A percentile compares a stretch with the other conserved stretches of the same genome.
These are phyloP conservation scores for Lactarius quietus DNA, from an alignment of 768 basidiomycete species.

Conservation along the genomic window DNA sequence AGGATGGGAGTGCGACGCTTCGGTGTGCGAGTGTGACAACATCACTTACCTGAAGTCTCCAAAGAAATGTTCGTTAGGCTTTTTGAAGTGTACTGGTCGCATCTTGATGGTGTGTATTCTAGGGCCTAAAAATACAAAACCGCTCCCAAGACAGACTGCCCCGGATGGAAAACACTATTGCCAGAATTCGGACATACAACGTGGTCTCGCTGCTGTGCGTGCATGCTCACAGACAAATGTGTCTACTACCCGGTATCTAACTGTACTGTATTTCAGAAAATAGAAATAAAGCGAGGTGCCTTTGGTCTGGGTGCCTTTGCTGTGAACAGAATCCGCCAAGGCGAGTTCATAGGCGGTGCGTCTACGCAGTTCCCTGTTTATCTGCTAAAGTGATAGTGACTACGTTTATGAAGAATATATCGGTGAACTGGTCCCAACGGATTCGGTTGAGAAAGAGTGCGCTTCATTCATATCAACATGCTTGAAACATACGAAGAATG, in stretches of 20 bases:
- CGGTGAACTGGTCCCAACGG: conserved; percentile 56
- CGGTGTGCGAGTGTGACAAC: conserved; percentile 52
- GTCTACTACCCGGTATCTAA: background rate
- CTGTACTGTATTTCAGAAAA: background rate
- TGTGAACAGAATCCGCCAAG: background rate
- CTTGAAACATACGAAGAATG: background rate
- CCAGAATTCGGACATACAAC: conserved; percentile 20
- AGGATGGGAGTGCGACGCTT: conserved; percentile 65
- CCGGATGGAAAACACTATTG: background rate
- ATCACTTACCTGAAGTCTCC: conserved; percentile 33
- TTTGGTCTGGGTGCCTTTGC: conserved; percentile 56
- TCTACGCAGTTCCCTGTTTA: background rate
- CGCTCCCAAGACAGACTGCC: background rate
- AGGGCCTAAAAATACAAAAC: background rate
- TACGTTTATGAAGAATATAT: conserved; percentile 51
- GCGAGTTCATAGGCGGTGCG: conserved; percentile 29
- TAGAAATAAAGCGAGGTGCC: conserved; percentile 20
- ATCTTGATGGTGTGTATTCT: background rate
- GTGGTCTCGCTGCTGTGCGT: conserved; percentile 15
- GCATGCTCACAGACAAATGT: background rate
- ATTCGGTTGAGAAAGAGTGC: conserved; percentile 48
- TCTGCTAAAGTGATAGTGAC: background rate
- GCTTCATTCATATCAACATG: conserved; percentile 26
- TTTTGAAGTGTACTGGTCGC: background rate
- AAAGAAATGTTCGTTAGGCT: background rate